Base-by-base conservation (phyloP, 2,329 filamentous ascomycete species). In the Pseudocercospora eumusae region DNA sequence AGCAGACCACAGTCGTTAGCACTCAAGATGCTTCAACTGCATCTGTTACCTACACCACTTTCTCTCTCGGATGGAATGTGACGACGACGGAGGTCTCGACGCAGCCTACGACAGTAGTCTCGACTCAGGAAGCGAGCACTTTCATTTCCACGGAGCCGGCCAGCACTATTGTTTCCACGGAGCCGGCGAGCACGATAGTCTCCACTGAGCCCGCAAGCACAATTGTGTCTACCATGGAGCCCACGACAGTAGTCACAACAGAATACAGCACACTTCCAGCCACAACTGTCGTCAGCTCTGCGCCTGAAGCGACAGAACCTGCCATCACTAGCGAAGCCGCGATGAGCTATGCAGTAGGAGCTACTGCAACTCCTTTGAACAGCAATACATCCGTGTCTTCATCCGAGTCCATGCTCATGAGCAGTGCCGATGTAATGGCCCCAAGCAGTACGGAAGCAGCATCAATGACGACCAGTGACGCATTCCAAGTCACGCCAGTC, bases 101-200 rank as follows among this genome's bases (percentile, higher is more conserved):
- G 21, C 42, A 45, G 42, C 56, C 56, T 4, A 58, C 56, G n/a
- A 58, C 40, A 2, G 27, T 52, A 0, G 18, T 52, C 10, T 59
- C 44, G 9, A 59, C 57, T 8, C 27, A 55, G 21, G 27, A 33
- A 10, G 52, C 28, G 6, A 55, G 52, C 52, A 55, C 52, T 13
- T 18, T 40, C 28, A 13, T 52, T 15, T 28, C 20, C 47, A 52
- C 47, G 1, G 21, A 25, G 25, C 21, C 21, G 15, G 23, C 47
- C 23, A 52, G 15, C 8, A 52, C 47, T 1, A 27, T 52, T 23
- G 18, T 52, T 25, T 52, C 47, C 4, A 52, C 47, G 9, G 47
- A 28, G 23, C 2, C 15, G 15, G 47, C 47, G 7, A 27, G 21
- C 21, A 52, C 47, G 4, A n/a, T 52, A 15, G 15, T 27, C 10